Evolutionary conservation across 2,329 filamentous ascomycete species (phyloP), one percentile per base, ranked within the genome.

Genomic region (Sarocladium strictum): DNA sequence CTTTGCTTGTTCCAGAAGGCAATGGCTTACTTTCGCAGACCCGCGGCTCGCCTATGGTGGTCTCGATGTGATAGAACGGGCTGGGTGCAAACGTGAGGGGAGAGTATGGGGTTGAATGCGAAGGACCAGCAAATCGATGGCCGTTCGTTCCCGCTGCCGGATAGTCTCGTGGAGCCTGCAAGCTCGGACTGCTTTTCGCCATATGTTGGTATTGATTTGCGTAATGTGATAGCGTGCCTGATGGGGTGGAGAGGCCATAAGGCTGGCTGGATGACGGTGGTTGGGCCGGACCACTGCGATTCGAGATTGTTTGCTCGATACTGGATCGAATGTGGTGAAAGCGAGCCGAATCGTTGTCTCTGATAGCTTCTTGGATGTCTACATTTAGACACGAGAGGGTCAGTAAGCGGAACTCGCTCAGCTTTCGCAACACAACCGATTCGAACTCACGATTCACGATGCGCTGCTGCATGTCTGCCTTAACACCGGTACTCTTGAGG

Each of bases 401-500:
- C 53, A 27, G 43, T 29, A 23, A 19, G 15, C 51, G n/a, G 26
- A 17, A 32, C 24, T 37, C 29, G 29, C 41, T 23, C 27, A 14
- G 50, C 23, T 37, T 49, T 33, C 11, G 35, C 19, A 17, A 32
- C 33, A 9, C 33, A 26, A 14, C 14, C 19, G 32, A 50, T 21
- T 55, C 27, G 47, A 35, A 83, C 89, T 71, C 77, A 97, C 94
- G 81, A 56, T 82, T 76, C 59, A 87, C 82, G 58, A 97, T 88
- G 63, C 93, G 86, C 56, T 75, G 74, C 71, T 96, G 91, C 57
- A 97, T 75, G 40, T 88, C 81, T 32, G 84, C 83, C 76, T 99
- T 99, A 64, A 94, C 86, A 19, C 94, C 94, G 26, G 86, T 89
- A 57, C 89, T 87, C 60, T 83, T 80, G 33, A 96, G 76, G 47